Evolutionary conservation across 2,329 filamentous ascomycete genomes (phyloP).

Genomic region (Pseudogymnoascus sp.): DNA sequence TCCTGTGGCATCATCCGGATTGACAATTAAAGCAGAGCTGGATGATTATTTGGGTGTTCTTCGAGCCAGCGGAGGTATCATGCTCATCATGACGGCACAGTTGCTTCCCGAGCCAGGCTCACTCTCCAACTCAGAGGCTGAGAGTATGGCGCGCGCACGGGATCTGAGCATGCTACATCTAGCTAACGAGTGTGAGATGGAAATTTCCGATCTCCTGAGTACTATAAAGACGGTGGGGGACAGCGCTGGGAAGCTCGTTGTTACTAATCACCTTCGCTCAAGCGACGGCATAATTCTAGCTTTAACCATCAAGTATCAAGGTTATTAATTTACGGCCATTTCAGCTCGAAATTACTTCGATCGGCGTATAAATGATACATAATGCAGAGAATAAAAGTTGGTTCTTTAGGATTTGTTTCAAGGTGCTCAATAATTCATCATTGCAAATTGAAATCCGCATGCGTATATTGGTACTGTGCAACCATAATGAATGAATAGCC

Average conservation of each 20-base stretch:
- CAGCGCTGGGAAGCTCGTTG: conserved; percentile 20
- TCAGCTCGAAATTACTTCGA: not conserved
- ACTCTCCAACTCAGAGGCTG: conserved; percentile 18
- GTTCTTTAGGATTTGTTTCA: not conserved
- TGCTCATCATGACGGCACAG: conserved; percentile 26
- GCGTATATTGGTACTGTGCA: not conserved
- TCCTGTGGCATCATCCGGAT: conserved; percentile 15
- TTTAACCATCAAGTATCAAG: conserved; percentile 20
- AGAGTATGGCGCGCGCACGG: conserved; percentile 22
- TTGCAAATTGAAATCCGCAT: not conserved
- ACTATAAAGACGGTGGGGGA: conserved; percentile 26
- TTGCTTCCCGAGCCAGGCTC: conserved; percentile 23
- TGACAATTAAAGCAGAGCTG: conserved; percentile 25
- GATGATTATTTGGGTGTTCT: conserved; percentile 29
- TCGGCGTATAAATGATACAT: not conserved
- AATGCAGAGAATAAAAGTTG: not conserved
- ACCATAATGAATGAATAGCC: not conserved
- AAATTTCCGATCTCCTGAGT: conserved; percentile 26
- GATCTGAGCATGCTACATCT: conserved; percentile 30
- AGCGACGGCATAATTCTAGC: conserved; percentile 17
- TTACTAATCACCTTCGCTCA: conserved; percentile 22
- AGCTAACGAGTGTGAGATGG: conserved; percentile 24
- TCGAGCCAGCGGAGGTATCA: conserved; percentile 20
- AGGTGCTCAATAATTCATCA: not conserved
- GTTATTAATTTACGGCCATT: conserved; percentile 3